Evolutionary conservation across 192 early-diverging fungal genomes (phyloP).

Genomic region (Coemansia sp.): DNA sequence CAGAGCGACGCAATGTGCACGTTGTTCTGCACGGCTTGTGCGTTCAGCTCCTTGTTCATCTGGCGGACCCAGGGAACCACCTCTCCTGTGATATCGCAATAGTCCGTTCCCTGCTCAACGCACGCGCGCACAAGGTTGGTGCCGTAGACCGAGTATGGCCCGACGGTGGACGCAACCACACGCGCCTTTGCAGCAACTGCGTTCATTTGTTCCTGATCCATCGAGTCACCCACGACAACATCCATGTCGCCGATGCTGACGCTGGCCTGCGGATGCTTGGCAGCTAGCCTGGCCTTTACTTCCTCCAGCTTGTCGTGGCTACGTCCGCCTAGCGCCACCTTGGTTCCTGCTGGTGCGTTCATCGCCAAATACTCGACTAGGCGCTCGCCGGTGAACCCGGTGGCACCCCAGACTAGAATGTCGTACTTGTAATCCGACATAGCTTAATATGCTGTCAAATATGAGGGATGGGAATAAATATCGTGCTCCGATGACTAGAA

Average conservation of each 20-base stretch:
- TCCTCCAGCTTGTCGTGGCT: slow-evolving; percentile 64
- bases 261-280: slow-evolving; percentile 40
- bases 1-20: slow-evolving; percentile 77
- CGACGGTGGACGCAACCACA: slow-evolving; percentile 81
- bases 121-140: slow-evolving; percentile 57
- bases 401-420: slow-evolving; percentile 70
- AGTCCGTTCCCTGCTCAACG: slow-evolving; percentile 65
- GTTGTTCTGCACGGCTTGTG: slow-evolving; percentile 61
- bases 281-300: slow-evolving; percentile 55
- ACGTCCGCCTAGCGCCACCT: slow-evolving; percentile 81
- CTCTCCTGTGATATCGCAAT: slow-evolving; percentile 91
- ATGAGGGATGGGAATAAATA: too few species aligned
- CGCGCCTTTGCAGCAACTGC: slow-evolving; percentile 60
- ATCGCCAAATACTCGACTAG: slow-evolving; percentile 66
- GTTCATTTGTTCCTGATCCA: slow-evolving; percentile 60
- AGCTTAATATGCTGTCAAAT: too few species aligned
- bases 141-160: slow-evolving; percentile 75
- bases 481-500: too few species aligned
- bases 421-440: slow-evolving; percentile 59
- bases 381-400: slow-evolving; percentile 78
- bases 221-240: slow-evolving; percentile 69
- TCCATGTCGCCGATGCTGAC: slow-evolving; percentile 40
- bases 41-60: slow-evolving; percentile 68
- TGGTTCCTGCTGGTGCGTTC: slow-evolving; percentile 53
- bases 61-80: slow-evolving; percentile 60